Evolutionary conservation across 2,329 filamentous ascomycete genomes (phyloP).

Genomic region (Stromatinia cepivora): DNA sequence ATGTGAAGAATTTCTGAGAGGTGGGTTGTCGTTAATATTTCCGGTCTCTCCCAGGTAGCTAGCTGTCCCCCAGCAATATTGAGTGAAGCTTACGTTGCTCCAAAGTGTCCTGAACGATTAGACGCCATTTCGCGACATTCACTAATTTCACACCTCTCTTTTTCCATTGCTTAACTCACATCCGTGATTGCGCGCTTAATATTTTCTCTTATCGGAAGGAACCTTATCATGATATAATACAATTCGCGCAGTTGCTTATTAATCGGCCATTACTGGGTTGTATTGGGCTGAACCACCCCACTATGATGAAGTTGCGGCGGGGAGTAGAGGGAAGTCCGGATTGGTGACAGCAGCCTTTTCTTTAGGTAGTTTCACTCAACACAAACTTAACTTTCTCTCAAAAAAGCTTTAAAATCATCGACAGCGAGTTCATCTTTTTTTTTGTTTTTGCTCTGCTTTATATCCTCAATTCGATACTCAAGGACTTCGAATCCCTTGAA

Average conservation of each 20-base stretch:
- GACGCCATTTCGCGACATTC: constrained; percentile 12
- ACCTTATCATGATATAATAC: neutral
- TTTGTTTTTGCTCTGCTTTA: neutral
- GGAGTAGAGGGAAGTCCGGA: constrained; percentile 10
- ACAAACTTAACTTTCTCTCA: neutral
- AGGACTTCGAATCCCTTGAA: neutral
- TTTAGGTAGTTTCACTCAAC: constrained; percentile 3
- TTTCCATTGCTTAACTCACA: neutral
- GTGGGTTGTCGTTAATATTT: constrained; percentile 13
- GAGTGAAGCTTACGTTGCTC: constrained; percentile 35
- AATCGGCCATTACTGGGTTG: neutral
- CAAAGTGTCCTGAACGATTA: constrained; percentile 31
- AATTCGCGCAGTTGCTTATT: neutral
- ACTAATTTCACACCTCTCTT: constrained; percentile 12
- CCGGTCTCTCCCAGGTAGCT: constrained; percentile 8
- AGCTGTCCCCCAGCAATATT: constrained; percentile 22
- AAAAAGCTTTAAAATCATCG: constrained; percentile 2
- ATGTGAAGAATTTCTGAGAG: neutral
- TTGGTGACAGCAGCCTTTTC: neutral
- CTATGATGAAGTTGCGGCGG: constrained; percentile 6
- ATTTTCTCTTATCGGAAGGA: neutral
- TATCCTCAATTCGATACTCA: neutral
- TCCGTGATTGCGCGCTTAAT: neutral
- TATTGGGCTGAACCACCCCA: neutral
- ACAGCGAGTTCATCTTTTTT: neutral